A percentile compares a stretch with the other conserved stretches of the same genome.
phyloP scores from a whole-genome alignment of 305 asterid species.

The Coffea humblotiana region DNA sequence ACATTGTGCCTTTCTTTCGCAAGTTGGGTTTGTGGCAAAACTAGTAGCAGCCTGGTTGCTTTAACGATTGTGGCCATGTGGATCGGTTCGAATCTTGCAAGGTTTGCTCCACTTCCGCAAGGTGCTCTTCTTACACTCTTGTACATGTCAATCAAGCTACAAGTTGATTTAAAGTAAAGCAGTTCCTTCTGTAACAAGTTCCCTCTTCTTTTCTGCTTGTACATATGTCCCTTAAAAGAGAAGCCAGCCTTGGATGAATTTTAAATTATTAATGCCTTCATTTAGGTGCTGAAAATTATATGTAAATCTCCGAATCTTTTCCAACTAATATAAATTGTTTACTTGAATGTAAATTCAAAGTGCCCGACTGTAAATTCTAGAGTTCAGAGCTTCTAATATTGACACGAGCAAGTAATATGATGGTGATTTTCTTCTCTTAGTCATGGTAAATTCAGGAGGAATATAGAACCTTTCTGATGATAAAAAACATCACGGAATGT shows the following conservation, averaged over 20 bases:
- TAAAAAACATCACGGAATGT: neutral
- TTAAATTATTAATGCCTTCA: neutral
- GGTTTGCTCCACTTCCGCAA: slow-evolving; percentile 72
- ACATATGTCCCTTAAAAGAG: slow-evolving; percentile 7
- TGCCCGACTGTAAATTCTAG: neutral
- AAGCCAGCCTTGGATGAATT: neutral
- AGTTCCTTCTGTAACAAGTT: slow-evolving; percentile 9
- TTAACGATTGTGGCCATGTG: slow-evolving; percentile 70
- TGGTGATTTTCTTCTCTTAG: neutral
- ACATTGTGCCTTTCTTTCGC: slow-evolving; percentile 64
- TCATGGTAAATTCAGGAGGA: neutral
- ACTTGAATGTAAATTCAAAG: neutral
- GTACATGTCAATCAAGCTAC: slow-evolving; percentile 86
- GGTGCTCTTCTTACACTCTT: slow-evolving; percentile 84
- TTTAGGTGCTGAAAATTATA: neutral
- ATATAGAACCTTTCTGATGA: neutral
- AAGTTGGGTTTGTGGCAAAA: slow-evolving; percentile 88
- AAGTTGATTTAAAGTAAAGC: slow-evolving; percentile 55
- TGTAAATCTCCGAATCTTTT: neutral
- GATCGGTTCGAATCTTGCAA: slow-evolving; percentile 73
- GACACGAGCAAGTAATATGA: neutral
- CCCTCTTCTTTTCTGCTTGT: neutral
- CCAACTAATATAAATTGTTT: neutral
- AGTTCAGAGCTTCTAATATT: neutral
- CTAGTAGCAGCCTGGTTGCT: slow-evolving; percentile 69